phyloP scores from a whole-genome alignment of 2,329 filamentous ascomycete genomes.

The Botrytis medusae region DNA sequence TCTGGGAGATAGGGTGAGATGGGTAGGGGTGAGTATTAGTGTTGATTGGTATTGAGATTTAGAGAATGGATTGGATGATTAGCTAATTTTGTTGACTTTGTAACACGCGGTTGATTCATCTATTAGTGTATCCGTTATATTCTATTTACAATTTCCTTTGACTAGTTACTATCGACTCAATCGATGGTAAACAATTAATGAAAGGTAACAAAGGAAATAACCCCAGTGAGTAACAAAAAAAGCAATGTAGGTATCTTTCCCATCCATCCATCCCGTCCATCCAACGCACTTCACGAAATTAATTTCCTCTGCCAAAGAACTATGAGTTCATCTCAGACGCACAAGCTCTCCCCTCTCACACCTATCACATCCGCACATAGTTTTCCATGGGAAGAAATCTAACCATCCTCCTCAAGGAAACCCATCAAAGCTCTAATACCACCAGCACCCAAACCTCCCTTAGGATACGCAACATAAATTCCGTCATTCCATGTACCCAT shows the following conservation, averaged over 20 bases:
- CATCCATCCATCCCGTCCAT: constrained; percentile 3
- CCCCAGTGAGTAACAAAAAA: background rate
- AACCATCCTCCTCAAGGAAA: constrained; percentile 74
- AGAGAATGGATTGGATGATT: background rate
- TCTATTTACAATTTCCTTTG: background rate
- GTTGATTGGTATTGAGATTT: background rate
- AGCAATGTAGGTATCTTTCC: constrained; percentile 14
- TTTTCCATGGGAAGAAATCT: background rate
- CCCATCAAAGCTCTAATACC: constrained; percentile 84
- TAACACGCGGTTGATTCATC: background rate
- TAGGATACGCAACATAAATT: constrained; percentile 87
- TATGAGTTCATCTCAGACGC: background rate
- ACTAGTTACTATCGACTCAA: background rate
- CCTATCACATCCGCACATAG: background rate
- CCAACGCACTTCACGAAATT: background rate
- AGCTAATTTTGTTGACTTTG: background rate
- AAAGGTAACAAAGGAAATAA: background rate
- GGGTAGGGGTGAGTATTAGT: background rate
- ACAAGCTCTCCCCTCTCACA: too few species aligned
- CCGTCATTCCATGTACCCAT: constrained; percentile 81
- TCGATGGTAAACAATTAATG: background rate
- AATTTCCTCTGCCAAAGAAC: background rate
- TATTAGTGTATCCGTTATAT: background rate
- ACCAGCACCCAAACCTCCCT: constrained; percentile 76
- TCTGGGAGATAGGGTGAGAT: too few species aligned